Evolutionary conservation across 2,329 filamentous ascomycete species (phyloP).

Genomic region (Sordariomycetes sp.): DNA sequence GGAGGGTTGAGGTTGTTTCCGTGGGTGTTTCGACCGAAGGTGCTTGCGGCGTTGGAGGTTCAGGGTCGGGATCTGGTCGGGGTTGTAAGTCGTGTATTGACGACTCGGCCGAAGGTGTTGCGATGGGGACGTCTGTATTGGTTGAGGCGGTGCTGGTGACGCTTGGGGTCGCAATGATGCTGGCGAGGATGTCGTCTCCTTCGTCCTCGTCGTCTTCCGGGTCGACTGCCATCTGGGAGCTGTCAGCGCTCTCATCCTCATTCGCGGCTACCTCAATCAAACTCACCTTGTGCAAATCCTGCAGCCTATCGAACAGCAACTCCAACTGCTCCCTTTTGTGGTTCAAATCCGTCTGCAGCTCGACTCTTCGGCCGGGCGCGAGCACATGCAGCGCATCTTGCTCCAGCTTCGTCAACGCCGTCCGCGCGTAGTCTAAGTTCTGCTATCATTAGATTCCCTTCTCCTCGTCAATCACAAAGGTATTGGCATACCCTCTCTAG

Average conservation of each 20-base stretch:
- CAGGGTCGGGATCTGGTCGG: constrained; percentile 18
- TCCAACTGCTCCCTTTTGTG: constrained; percentile 59
- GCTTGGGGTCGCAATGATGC: constrained; percentile 45
- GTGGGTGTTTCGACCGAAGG: constrained; percentile 11
- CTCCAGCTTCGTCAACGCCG: constrained; percentile 60
- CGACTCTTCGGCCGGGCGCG: constrained; percentile 46
- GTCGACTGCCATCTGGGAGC: constrained; percentile 21
- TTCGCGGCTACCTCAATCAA: background rate
- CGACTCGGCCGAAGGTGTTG: constrained; percentile 29
- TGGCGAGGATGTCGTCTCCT: constrained; percentile 47
- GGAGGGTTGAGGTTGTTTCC: constrained; percentile 23
- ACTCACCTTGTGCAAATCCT: constrained; percentile 57
- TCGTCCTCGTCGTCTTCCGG: constrained; percentile 34
- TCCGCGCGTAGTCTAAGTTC: constrained; percentile 66
- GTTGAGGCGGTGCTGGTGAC: constrained; percentile 38
- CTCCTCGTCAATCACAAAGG: constrained; percentile 6
- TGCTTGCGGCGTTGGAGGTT: background rate
- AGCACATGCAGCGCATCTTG: constrained; percentile 56
- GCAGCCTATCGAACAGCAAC: constrained; percentile 53
- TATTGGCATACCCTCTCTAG: constrained; percentile 38
- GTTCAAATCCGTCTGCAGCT: constrained; percentile 54
- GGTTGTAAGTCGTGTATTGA: constrained; percentile 43
- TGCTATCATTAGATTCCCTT: constrained; percentile 43
- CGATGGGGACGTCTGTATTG: constrained; percentile 11
- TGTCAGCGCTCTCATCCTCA: background rate